phyloP scores from a whole-genome alignment of 2,329 filamentous ascomycete species.

The Bertia moriformis region DNA sequence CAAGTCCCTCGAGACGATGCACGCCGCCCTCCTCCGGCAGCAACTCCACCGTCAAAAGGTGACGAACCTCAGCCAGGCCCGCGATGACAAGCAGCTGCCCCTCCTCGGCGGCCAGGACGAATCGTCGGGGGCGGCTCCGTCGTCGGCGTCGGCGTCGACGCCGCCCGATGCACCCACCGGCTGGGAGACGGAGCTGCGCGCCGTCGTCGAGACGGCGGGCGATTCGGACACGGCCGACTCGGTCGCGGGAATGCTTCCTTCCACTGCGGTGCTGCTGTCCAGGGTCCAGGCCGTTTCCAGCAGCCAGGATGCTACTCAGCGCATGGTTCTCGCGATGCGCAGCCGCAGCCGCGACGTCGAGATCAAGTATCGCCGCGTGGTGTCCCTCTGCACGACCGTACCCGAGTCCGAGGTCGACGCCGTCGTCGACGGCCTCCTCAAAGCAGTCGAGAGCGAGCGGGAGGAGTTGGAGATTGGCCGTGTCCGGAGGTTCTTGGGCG shows the following conservation, averaged over 20 bases:
- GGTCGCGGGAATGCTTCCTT: constrained; percentile 34
- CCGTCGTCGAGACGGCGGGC: constrained; percentile 25
- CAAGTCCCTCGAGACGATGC: constrained; percentile 56
- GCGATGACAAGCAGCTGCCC: constrained; percentile 61
- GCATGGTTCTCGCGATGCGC: constrained; percentile 57
- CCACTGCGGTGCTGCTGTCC: constrained; percentile 45
- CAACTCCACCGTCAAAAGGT: constrained; percentile 58
- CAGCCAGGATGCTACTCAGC: constrained; percentile 53
- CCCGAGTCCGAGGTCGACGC: constrained; percentile 67
- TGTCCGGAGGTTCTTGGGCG: constrained; percentile 66
- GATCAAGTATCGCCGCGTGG: constrained; percentile 74
- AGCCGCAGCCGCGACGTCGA: constrained; percentile 73
- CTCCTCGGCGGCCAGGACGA: constrained; percentile 25
- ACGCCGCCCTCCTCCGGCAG: constrained; percentile 48
- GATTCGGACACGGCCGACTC: constrained; percentile 23
- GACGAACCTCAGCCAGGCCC: constrained; percentile 61
- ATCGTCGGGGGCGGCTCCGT: constrained; percentile 27
- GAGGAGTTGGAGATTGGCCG: constrained; percentile 62
- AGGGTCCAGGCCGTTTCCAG: constrained; percentile 55
- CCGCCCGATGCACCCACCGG: no score
- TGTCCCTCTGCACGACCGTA: constrained; percentile 72
- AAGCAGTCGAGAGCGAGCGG: constrained; percentile 78
- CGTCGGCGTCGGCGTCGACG: constrained; percentile 27
- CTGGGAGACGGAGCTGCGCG: constrained; percentile 39
- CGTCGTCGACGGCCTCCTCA: constrained; percentile 63